A percentile compares a stretch with the other conserved stretches of the same genome.
These are phyloP conservation scores for Echinochloa phyllopogon DNA, from an alignment of 176 grass and related monocot species.

Conservation along the genomic window DNA sequence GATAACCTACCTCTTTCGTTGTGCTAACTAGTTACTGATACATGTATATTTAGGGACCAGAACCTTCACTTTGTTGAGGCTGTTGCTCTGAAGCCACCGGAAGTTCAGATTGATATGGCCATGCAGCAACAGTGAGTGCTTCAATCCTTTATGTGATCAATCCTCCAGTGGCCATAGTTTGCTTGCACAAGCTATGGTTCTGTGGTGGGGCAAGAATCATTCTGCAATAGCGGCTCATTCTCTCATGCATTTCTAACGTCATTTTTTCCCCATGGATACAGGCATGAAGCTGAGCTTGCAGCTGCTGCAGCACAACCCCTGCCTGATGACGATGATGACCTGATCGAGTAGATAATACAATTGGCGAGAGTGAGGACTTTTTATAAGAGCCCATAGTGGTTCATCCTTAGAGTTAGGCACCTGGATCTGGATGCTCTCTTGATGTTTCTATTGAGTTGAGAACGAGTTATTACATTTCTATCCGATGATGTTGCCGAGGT, in stretches of 20 bases:
- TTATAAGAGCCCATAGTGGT: background rate
- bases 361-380: background rate
- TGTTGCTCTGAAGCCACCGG: constrained; percentile 74
- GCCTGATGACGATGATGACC: constrained; percentile 68
- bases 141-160: background rate
- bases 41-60: constrained; percentile 40
- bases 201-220: background rate
- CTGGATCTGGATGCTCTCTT: constrained; percentile 20
- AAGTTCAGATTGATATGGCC: constrained; percentile 71
- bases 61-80: constrained; percentile 75
- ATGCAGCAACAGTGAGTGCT: constrained; percentile 69
- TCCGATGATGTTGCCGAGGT: background rate
- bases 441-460: background rate
- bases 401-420: background rate
- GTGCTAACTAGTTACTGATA: constrained; percentile 8
- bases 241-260: background rate
- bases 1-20: background rate
- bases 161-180: background rate
- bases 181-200: background rate
- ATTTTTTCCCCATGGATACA: constrained; percentile 13
- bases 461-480: background rate
- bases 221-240: background rate
- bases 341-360: constrained; percentile 51
- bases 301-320: constrained; percentile 68
- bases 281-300: constrained; percentile 60